Conservation (phyloP, 345 rosid species). For the Iberis pinnata region DNA sequence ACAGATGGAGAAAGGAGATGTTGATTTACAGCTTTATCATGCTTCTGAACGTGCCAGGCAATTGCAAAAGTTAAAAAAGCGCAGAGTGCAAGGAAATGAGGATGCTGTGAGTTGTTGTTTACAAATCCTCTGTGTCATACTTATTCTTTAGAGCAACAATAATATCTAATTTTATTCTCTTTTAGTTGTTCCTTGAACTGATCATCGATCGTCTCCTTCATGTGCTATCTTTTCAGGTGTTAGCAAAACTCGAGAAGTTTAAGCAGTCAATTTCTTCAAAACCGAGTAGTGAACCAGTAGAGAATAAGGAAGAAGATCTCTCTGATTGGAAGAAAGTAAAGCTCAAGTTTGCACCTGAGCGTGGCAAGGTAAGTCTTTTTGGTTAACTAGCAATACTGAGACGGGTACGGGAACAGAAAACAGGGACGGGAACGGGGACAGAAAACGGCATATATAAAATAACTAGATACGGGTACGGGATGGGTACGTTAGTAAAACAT, state of each 20-base stretch:
- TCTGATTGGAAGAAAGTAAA: conserved; percentile 64
- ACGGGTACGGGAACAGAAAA: too few species aligned
- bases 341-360: conserved; percentile 60
- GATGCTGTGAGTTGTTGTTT: conserved; percentile 64
- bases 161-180: too few species aligned
- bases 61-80: conserved; percentile 78
- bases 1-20: conserved; percentile 63
- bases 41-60: conserved; percentile 79
- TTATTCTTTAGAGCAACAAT: neutral
- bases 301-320: conserved; percentile 39
- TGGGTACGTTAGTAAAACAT: too few species aligned
- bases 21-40: conserved; percentile 63
- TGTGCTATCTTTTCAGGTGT: conserved; percentile 41
- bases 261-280: conserved; percentile 48
- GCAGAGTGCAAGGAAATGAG: conserved; percentile 84
- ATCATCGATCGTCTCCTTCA: conserved; percentile 4
- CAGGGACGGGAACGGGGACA: too few species aligned
- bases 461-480: too few species aligned
- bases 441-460: too few species aligned
- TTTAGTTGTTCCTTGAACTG: neutral
- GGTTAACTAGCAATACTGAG: too few species aligned
- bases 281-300: conserved; percentile 39
- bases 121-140: conserved; percentile 11
- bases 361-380: conserved; percentile 60
- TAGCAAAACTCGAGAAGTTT: conserved; percentile 69